Conservation (phyloP, 2,329 filamentous ascomycete species). For the Aspergillus latus region DNA sequence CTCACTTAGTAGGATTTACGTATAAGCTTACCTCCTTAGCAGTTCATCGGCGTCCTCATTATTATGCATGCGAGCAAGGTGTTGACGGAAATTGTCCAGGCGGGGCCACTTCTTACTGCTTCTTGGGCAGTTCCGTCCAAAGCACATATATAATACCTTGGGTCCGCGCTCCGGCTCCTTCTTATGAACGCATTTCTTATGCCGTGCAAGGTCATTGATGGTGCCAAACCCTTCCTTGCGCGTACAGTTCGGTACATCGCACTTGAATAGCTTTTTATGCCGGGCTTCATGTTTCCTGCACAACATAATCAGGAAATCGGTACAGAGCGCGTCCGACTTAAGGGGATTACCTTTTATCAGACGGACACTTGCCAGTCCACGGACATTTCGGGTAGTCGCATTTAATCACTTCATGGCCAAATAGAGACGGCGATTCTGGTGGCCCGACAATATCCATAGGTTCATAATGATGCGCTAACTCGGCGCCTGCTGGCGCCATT, state of each 20-base stretch:
- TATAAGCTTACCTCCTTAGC: constrained; percentile 47
- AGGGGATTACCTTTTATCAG: constrained; percentile 39
- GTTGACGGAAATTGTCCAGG: constrained; percentile 81
- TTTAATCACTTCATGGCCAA: constrained; percentile 43
- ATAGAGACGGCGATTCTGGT: constrained; percentile 54
- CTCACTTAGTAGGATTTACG: neutral
- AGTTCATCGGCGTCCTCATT: constrained; percentile 47
- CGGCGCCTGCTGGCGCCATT: constrained; percentile 21
- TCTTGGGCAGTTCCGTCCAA: constrained; percentile 55
- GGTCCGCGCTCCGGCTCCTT: constrained; percentile 47
- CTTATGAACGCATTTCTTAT: constrained; percentile 70
- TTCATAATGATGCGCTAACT: constrained; percentile 11
- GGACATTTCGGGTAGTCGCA: constrained; percentile 33
- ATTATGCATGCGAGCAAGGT: constrained; percentile 68
- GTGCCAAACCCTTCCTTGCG: constrained; percentile 72
- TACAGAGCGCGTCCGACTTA: neutral
- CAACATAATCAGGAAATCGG: neutral
- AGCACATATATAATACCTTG: constrained; percentile 61
- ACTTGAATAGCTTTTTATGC: constrained; percentile 68
- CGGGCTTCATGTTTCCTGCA: constrained; percentile 71
- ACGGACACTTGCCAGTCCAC: constrained; percentile 42
- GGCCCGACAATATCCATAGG: constrained; percentile 35
- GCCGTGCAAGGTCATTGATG: constrained; percentile 76
- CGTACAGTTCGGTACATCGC: constrained; percentile 57
- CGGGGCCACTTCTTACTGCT: constrained; percentile 74